These are phyloP conservation scores for Papiliotrema fonsecae DNA, from an alignment of 1,284 basidiomycete species.

Conservation along the genomic window DNA sequence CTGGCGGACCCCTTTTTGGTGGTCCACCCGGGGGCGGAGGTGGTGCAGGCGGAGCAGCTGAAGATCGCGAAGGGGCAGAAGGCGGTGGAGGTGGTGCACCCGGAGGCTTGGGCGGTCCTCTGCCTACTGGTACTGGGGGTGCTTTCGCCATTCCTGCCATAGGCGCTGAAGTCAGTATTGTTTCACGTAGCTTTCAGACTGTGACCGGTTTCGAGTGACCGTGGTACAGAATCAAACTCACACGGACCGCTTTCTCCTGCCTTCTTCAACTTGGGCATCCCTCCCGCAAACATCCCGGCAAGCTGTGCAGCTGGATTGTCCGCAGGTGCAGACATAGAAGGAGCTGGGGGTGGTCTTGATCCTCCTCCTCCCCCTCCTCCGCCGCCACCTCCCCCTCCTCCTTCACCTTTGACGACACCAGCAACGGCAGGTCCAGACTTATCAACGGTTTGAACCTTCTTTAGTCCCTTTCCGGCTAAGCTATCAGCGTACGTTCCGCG, in stretches of 20 bases:
- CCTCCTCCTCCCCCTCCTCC: slow-evolving; percentile 51
- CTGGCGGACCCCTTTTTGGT: slow-evolving; percentile 52
- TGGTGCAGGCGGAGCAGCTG: slow-evolving; percentile 43
- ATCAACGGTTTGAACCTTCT: slow-evolving; percentile 76
- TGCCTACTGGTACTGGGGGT: slow-evolving; percentile 18
- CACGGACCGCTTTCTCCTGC: slow-evolving; percentile 52
- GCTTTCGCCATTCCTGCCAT: slow-evolving; percentile 23
- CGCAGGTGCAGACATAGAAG: slow-evolving; percentile 13
- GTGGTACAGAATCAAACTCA: slow-evolving; percentile 10
- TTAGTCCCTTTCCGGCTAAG: slow-evolving; percentile 65
- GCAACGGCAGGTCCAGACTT: slow-evolving; percentile 63
- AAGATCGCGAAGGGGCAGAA: slow-evolving; percentile 49
- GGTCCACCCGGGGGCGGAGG: slow-evolving; percentile 12
- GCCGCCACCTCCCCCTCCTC: slow-evolving; percentile 44
- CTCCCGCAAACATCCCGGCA: slow-evolving; percentile 79
- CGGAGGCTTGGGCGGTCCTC: slow-evolving; percentile 11
- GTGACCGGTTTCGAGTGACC: too few species aligned
- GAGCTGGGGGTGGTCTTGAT: slow-evolving; percentile 18
- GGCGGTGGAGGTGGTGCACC: slow-evolving; percentile 12
- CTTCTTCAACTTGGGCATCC: slow-evolving; percentile 82
- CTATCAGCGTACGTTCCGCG: not conserved
- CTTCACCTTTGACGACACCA: slow-evolving; percentile 44
- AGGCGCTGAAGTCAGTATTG: slow-evolving; percentile 10
- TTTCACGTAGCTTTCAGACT: too few species aligned
- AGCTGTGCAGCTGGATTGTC: slow-evolving; percentile 59